Conservation (phyloP, 805 yeast species). For the Starmerella asiatica region DNA sequence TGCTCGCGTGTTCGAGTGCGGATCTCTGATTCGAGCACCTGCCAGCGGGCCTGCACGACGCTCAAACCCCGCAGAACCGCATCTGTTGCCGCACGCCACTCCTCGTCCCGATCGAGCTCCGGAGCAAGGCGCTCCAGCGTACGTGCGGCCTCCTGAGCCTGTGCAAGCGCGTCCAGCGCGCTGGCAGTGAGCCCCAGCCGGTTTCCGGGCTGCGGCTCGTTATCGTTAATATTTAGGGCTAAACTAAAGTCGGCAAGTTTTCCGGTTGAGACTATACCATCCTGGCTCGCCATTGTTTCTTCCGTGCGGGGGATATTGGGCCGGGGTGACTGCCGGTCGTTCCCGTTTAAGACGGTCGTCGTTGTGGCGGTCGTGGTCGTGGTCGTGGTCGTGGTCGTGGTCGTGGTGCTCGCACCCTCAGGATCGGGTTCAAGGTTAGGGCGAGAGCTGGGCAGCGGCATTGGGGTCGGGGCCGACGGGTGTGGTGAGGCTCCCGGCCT, state of each 20-base stretch:
- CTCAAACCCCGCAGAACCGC: conserved; percentile 14
- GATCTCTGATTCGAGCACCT: conserved; percentile 12
- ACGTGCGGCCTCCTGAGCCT: conserved; percentile 7
- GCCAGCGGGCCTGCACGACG: conserved; percentile 15
- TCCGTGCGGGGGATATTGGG: too few species aligned
- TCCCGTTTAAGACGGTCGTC: too few species aligned
- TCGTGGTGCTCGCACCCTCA: not conserved
- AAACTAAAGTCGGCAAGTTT: too few species aligned
- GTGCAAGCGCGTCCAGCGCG: conserved; percentile 1
- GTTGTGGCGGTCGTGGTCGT: too few species aligned
- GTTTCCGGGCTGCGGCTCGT: not conserved
- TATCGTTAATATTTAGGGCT: not conserved
- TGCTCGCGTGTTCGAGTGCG: conserved; percentile 5
- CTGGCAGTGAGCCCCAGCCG: conserved; percentile 8
- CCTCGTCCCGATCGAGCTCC: conserved; percentile 11
- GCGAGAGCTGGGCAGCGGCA: not conserved
- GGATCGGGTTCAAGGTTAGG: not conserved
- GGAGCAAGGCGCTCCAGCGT: conserved; percentile 10
- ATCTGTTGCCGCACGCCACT: conserved; percentile 11
- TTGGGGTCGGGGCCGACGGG: not conserved
- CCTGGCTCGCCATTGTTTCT: too few species aligned
- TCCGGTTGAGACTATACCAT: too few species aligned
- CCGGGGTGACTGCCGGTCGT: too few species aligned
- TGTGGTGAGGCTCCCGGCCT: not conserved
- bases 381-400: not conserved